Conservation (phyloP, 495 filamentous ascomycete species). For the Penicillium malachiteum region DNA sequence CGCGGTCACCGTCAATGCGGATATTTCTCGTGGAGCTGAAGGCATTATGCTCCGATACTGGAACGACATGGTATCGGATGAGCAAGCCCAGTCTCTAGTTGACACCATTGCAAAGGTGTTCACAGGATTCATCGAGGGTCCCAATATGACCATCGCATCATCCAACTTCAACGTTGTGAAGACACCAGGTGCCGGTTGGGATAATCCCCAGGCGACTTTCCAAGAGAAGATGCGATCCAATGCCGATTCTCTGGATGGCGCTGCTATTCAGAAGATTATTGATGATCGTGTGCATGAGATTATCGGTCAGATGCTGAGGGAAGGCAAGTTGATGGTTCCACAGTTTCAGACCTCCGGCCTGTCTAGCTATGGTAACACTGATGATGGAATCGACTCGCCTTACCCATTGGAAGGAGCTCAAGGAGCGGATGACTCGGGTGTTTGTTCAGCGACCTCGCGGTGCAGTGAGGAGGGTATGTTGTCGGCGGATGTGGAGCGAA, state of each 20-base stretch:
- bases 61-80: conserved; percentile 45
- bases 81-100: conserved; percentile 32
- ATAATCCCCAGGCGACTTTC: conserved; percentile 12
- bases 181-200: conserved; percentile 8
- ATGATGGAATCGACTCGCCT: conserved; percentile 18
- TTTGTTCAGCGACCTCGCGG: conserved; percentile 24
- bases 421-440: conserved; percentile 25
- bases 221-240: conserved; percentile 14
- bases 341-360: conserved; percentile 13
- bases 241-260: conserved; percentile 19
- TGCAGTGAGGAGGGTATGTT: conserved; percentile 26
- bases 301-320: conserved; percentile 38
- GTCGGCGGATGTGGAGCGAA: conserved; percentile 32
- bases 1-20: conserved; percentile 48
- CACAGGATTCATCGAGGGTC: conserved; percentile 33
- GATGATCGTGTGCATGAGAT: conserved; percentile 44
- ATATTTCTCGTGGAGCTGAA: conserved; percentile 41
- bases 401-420: conserved; percentile 18
- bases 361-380: conserved; percentile 16
- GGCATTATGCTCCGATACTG: conserved; percentile 51
- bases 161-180: conserved; percentile 14
- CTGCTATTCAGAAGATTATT: conserved; percentile 36
- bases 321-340: conserved; percentile 32
- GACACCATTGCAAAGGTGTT: conserved; percentile 36
- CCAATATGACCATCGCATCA: conserved; percentile 21